These are phyloP conservation scores for Phylloporus rhodoxanthus DNA, from an alignment of 768 basidiomycete genomes.

Conservation along the genomic window DNA sequence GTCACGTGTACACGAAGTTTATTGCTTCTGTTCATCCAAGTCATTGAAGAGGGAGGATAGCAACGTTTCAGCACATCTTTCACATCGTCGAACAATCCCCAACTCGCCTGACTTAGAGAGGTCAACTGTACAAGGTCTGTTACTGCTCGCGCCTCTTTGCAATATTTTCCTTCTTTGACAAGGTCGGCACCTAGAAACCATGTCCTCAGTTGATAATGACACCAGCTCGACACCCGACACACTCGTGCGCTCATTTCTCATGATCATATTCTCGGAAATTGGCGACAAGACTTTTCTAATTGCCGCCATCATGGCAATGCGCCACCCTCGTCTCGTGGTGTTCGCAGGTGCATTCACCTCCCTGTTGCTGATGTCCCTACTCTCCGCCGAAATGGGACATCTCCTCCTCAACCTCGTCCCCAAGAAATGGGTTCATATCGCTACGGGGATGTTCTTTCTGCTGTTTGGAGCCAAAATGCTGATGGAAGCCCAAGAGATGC, in stretches of 20 bases:
- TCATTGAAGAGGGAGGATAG: not conserved
- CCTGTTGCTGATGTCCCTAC: slow-evolving; percentile 86
- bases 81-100: not conserved
- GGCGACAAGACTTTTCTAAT: slow-evolving; percentile 94
- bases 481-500: slow-evolving; percentile 78
- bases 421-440: slow-evolving; percentile 54
- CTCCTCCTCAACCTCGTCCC: slow-evolving; percentile 83
- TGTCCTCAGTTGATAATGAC: slow-evolving; percentile 16
- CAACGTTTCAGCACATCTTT: not conserved
- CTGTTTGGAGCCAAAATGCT: slow-evolving; percentile 90
- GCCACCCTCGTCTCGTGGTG: slow-evolving; percentile 79
- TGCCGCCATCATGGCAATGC: slow-evolving; percentile 89
- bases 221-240: slow-evolving; percentile 34
- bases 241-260: slow-evolving; percentile 72
- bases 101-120: not conserved
- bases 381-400: slow-evolving; percentile 91
- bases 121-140: not conserved
- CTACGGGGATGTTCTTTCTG: slow-evolving; percentile 79
- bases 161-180: not conserved
- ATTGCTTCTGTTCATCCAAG: not conserved
- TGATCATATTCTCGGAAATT: slow-evolving; percentile 91
- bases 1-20: not conserved
- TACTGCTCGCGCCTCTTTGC: not conserved
- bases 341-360: slow-evolving; percentile 87
- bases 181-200: slow-evolving; percentile 6